Percentiles rank a stretch among this genome's conserved stretches.
Evolutionary conservation across 108 stramenopile species (phyloP).

Genomic region (Aurantiochytrium sp.): DNA sequence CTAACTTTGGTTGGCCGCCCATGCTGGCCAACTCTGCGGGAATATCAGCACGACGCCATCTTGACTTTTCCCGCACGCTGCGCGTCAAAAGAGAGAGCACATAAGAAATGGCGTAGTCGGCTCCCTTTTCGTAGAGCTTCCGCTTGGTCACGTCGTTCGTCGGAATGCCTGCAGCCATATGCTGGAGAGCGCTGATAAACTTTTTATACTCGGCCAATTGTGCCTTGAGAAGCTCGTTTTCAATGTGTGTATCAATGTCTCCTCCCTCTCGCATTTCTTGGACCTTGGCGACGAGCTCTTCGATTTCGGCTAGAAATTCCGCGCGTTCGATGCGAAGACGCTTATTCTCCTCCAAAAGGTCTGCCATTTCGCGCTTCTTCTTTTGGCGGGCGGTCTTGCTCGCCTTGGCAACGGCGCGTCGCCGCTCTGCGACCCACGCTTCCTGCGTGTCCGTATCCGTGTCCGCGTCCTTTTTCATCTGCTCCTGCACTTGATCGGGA

Average conservation of each 20-base stretch:
- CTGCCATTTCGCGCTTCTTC: not conserved
- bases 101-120: not conserved
- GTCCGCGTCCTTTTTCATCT: no score
- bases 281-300: not conserved
- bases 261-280: slow-evolving; percentile 1
- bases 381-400: not conserved
- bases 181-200: not conserved
- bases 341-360: not conserved
- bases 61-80: not conserved
- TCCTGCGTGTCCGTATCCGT: no score
- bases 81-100: not conserved
- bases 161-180: not conserved
- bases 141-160: not conserved
- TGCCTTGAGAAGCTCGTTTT: not conserved
- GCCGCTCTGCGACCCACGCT: not conserved
- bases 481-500: no score
- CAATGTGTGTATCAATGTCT: not conserved
- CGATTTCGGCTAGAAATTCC: not conserved
- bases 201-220: not conserved
- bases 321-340: not conserved
- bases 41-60: not conserved
- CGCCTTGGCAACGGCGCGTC: not conserved
- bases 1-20: not conserved
- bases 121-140: not conserved
- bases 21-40: not conserved